Evolutionary conservation across 495 filamentous ascomycete species (phyloP).

Genomic region (Hypomontagnella submonticulosa): DNA sequence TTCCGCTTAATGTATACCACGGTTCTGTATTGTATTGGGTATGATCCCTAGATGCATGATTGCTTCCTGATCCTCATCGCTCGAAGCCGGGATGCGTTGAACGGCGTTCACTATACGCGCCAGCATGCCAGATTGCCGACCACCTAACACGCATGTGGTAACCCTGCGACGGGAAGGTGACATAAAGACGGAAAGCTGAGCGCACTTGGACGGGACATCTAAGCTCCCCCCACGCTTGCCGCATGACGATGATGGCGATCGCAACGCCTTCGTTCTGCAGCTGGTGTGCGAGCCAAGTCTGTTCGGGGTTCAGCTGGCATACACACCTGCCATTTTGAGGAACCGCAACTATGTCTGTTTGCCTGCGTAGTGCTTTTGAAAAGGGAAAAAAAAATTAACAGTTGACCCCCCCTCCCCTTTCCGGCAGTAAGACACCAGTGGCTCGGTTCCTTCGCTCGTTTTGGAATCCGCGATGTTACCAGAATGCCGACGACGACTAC

Average conservation of each 20-base stretch:
- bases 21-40: too few relatives aligned
- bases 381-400: too few relatives aligned
- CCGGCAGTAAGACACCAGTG: constrained; percentile 17
- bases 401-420: background rate
- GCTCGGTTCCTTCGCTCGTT: constrained; percentile 27
- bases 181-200: constrained; percentile 21
- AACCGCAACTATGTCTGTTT: constrained; percentile 11
- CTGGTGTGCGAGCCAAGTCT: constrained; percentile 17
- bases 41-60: constrained; percentile 6
- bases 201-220: constrained; percentile 3
- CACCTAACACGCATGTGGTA: constrained; percentile 12
- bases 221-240: constrained; percentile 30
- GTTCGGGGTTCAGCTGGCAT: constrained; percentile 33
- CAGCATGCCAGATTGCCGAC: constrained; percentile 27
- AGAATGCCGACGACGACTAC: constrained; percentile 3
- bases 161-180: constrained; percentile 38
- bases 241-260: constrained; percentile 14
- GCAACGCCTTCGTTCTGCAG: constrained; percentile 21
- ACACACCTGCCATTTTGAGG: constrained; percentile 39
- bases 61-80: constrained; percentile 21
- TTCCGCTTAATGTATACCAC: too few relatives aligned
- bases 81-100: constrained; percentile 12
- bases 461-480: constrained; percentile 26
- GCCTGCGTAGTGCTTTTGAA: constrained; percentile 32
- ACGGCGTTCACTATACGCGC: constrained; percentile 5